Percentiles rank a stretch among this genome's conserved stretches.
These are phyloP conservation scores for Onygena corvina DNA, from an alignment of 2,329 filamentous ascomycete genomes.

Conservation along the genomic window DNA sequence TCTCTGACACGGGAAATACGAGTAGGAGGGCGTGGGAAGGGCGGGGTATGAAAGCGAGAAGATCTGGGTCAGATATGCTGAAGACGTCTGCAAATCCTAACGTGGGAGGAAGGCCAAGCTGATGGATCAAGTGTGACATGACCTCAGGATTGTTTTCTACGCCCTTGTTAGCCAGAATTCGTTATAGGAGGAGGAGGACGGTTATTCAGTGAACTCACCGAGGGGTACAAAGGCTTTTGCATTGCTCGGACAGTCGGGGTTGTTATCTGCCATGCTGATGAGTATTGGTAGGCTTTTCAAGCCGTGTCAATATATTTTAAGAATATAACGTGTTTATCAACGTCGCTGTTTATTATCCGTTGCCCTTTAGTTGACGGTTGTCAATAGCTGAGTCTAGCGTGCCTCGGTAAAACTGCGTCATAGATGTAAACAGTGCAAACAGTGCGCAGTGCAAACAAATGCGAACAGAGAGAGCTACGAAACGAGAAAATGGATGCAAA, in stretches of 20 bases:
- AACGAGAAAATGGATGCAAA: too few relatives aligned
- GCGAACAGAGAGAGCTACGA: too few relatives aligned
- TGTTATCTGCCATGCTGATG: constrained; percentile 22
- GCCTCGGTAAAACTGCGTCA: constrained; percentile 9
- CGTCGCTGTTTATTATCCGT: too few relatives aligned
- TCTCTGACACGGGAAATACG: constrained; percentile 72
- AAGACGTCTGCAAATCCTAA: constrained; percentile 83
- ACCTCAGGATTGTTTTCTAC: constrained; percentile 71
- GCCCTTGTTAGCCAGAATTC: constrained; percentile 5
- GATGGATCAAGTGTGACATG: constrained; percentile 70
- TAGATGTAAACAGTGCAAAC: constrained; percentile 17
- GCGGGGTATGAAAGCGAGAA: constrained; percentile 76
- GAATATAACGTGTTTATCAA: too few relatives aligned
- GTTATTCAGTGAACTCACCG: constrained; percentile 29
- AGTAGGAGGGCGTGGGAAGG: constrained; percentile 80
- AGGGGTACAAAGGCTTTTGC: constrained; percentile 40
- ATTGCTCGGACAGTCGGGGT: constrained; percentile 28
- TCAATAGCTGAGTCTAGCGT: not conserved
- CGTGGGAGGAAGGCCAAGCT: constrained; percentile 66
- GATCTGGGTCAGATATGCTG: constrained; percentile 71
- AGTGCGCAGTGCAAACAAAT: constrained; percentile 8
- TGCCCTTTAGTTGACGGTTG: not conserved
- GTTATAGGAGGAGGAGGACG: not conserved
- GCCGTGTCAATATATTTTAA: too few relatives aligned
- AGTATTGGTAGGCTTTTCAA: too few relatives aligned